These are phyloP conservation scores for Kwoniella sp. DNA, from an alignment of 768 basidiomycete species.

Conservation along the genomic window DNA sequence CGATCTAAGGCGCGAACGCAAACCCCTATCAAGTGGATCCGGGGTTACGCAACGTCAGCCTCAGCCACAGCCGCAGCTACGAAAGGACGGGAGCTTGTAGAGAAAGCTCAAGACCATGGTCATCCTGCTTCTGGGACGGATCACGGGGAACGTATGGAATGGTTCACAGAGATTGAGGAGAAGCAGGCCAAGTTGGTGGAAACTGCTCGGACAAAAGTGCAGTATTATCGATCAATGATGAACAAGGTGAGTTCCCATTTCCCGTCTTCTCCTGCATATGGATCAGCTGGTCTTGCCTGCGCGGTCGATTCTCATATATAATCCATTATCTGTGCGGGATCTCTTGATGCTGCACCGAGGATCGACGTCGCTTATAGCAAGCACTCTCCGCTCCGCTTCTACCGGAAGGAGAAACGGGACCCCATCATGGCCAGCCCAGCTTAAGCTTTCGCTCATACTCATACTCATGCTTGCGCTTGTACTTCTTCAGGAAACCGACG, in stretches of 20 bases:
- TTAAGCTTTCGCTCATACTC: too few relatives aligned
- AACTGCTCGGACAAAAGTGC: conserved; percentile 19
- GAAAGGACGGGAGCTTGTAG: neutral
- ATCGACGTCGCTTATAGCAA: too few relatives aligned
- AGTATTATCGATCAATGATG: conserved; percentile 9
- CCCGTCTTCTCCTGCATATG: too few relatives aligned
- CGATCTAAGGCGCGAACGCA: too few relatives aligned
- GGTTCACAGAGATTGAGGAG: conserved; percentile 23
- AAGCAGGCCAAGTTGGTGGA: conserved; percentile 26
- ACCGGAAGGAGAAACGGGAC: too few relatives aligned
- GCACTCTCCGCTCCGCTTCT: too few relatives aligned
- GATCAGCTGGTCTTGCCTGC: too few relatives aligned
- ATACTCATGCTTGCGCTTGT: neutral
- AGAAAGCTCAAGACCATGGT: neutral
- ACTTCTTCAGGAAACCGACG: conserved; percentile 14
- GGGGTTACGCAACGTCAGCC: neutral
- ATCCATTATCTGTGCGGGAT: too few relatives aligned
- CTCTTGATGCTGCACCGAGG: too few relatives aligned
- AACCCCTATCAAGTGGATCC: neutral
- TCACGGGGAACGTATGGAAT: conserved; percentile 1
- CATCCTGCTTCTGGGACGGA: neutral
- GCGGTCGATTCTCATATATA: too few relatives aligned
- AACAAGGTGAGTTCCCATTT: conserved; percentile 16
- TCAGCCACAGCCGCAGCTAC: neutral
- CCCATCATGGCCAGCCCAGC: too few relatives aligned